These are phyloP conservation scores for Lomentospora prolificans DNA, from an alignment of 2,329 filamentous ascomycete genomes.

Conservation along the genomic window DNA sequence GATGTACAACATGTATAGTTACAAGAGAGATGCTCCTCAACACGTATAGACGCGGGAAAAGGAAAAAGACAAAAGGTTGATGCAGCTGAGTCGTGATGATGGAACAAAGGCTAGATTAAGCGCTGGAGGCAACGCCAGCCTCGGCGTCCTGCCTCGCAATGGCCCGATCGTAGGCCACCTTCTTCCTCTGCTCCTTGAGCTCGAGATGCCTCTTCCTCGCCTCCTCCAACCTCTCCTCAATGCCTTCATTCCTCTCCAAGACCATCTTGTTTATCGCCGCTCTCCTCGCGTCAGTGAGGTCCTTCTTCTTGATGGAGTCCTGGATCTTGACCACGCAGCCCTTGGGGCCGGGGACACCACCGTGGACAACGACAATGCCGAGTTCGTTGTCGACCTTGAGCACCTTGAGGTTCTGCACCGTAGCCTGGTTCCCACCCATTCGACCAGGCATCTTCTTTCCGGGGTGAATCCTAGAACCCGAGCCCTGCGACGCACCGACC, in stretches of 20 bases:
- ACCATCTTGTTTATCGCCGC: constrained; percentile 19
- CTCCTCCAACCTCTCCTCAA: constrained; percentile 33
- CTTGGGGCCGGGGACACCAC: constrained; percentile 79
- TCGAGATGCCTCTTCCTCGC: constrained; percentile 42
- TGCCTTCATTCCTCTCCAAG: constrained; percentile 36
- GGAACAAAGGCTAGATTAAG: background rate
- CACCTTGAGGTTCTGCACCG: constrained; percentile 83
- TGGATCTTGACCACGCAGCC: constrained; percentile 75
- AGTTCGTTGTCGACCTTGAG: constrained; percentile 79
- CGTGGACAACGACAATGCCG: constrained; percentile 81
- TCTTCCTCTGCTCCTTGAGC: constrained; percentile 33
- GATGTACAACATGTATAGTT: constrained; percentile 27
- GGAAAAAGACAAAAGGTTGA: background rate
- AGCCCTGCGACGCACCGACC: constrained; percentile 78
- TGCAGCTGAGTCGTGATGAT: constrained; percentile 1
- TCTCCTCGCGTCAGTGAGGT: constrained; percentile 17
- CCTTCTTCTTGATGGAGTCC: constrained; percentile 78
- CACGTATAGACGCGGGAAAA: background rate
- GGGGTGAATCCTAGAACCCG: constrained; percentile 82
- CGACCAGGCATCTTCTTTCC: constrained; percentile 97
- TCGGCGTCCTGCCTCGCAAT: constrained; percentile 9
- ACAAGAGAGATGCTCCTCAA: constrained; percentile 21
- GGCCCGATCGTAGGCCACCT: constrained; percentile 7
- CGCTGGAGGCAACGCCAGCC: constrained; percentile 12
- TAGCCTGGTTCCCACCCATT: constrained; percentile 85